Conservation (phyloP, 805 yeast genomes). For the Nakazawaea populi region DNA sequence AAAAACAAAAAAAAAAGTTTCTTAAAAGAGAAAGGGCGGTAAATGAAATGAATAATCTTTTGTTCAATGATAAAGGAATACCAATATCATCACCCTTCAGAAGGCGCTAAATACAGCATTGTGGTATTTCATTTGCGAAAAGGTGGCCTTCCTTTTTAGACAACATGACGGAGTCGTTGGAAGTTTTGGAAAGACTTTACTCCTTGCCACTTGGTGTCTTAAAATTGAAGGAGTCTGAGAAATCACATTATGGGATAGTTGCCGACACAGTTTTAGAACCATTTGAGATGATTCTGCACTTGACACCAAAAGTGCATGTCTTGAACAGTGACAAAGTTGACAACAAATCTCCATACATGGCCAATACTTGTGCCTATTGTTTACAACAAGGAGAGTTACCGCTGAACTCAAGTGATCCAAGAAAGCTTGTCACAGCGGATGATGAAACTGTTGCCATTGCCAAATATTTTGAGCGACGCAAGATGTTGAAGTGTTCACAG, state of each 20-base stretch:
- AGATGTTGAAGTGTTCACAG: slow-evolving; percentile 12
- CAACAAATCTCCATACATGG: slow-evolving; percentile 4
- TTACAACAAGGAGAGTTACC: slow-evolving; percentile 9
- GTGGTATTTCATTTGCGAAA: too few species aligned
- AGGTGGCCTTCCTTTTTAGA: too few species aligned
- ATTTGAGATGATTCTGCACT: neutral
- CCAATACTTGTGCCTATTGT: slow-evolving; percentile 10
- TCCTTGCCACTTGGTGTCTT: neutral
- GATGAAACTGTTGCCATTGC: slow-evolving; percentile 8
- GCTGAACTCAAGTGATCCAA: slow-evolving; percentile 9
- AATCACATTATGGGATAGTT: neutral
- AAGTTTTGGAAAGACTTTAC: neutral
- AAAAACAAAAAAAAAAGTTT: neutral
- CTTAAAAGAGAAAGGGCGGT: neutral
- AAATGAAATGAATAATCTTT: neutral
- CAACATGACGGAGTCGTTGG: neutral
- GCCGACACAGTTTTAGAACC: neutral
- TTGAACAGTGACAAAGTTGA: slow-evolving; percentile 1
- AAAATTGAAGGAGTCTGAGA: neutral
- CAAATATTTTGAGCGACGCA: slow-evolving; percentile 7
- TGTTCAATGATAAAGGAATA: neutral
- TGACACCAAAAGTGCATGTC: slow-evolving; percentile 9
- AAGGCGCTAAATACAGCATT: too few species aligned
- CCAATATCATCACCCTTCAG: too few species aligned
- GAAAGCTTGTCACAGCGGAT: neutral